Conservation (phyloP, 768 basidiomycete genomes). For the Boletus tylopilopsis region DNA sequence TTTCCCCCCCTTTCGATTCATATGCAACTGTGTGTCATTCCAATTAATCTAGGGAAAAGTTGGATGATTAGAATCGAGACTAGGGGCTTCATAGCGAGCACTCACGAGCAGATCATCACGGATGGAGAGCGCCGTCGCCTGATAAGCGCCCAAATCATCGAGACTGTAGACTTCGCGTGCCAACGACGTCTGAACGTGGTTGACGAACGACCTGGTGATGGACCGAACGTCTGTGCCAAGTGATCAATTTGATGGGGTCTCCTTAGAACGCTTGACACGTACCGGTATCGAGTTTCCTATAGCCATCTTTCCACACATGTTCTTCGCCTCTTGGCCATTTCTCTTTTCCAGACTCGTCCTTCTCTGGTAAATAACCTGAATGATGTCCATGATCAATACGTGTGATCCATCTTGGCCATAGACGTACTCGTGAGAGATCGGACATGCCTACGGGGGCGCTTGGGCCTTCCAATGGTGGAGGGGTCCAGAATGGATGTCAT, state of each 20-base stretch:
- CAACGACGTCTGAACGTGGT: slow-evolving; percentile 84
- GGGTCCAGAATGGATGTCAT: slow-evolving; percentile 71
- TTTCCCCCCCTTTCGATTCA: slow-evolving; percentile 82
- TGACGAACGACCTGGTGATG: slow-evolving; percentile 73
- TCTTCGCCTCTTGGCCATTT: slow-evolving; percentile 85
- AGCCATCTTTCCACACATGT: slow-evolving; percentile 62
- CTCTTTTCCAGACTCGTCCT: slow-evolving; percentile 72
- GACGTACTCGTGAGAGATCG: slow-evolving; percentile 59
- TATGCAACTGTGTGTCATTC: slow-evolving; percentile 76
- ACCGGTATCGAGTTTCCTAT: slow-evolving; percentile 59
- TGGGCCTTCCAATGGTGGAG: slow-evolving; percentile 55
- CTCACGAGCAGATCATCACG: slow-evolving; percentile 83
- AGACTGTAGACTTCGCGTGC: slow-evolving; percentile 90
- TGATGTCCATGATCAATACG: neutral
- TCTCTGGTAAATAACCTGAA: slow-evolving; percentile 75
- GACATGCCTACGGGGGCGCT: slow-evolving; percentile 58
- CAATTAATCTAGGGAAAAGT: slow-evolving; percentile 66
- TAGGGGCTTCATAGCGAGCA: neutral
- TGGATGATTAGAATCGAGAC: neutral
- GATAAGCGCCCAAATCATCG: slow-evolving; percentile 84
- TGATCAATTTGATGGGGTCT: neutral
- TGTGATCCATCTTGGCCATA: neutral
- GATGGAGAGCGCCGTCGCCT: slow-evolving; percentile 84
- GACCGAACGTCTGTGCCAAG: slow-evolving; percentile 45
- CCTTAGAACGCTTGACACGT: neutral